Conservation (phyloP, 2,329 filamentous ascomycete genomes). For the Immersiporthe knoxdaviesiana region DNA sequence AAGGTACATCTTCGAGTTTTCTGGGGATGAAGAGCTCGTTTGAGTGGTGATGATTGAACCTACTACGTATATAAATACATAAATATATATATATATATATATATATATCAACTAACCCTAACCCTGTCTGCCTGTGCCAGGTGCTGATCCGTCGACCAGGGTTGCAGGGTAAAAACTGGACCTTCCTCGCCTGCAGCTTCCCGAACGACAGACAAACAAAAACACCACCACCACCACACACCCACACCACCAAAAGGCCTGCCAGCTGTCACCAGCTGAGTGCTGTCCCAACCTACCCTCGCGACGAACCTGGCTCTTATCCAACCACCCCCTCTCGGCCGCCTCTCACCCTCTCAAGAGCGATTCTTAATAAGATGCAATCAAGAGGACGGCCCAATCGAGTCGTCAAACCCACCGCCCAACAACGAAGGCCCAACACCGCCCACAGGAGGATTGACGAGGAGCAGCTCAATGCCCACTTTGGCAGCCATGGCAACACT, state of each 20-base stretch:
- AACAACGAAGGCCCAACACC: constrained; percentile 17
- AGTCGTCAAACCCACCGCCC: constrained; percentile 22
- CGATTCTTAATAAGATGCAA: constrained; percentile 18
- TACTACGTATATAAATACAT: no score
- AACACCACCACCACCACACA: background rate
- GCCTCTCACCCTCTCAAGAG: no score
- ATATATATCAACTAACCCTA: no score
- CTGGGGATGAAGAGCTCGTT: no score
- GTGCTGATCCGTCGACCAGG: background rate
- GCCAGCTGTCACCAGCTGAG: constrained; percentile 27
- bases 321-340: background rate
- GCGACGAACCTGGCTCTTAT: background rate
- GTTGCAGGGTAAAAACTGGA: constrained; percentile 5
- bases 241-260: background rate
- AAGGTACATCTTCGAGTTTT: no score
- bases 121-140: background rate
- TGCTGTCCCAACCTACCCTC: background rate
- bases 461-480: constrained; percentile 28
- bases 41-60: no score
- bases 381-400: constrained; percentile 17
- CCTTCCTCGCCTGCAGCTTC: background rate
- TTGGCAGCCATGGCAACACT: constrained; percentile 22
- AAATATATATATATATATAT: no score
- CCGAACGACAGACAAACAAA: background rate
- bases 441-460: constrained; percentile 26